Evolutionary conservation across 768 basidiomycete genomes (phyloP), one percentile per base, ranked within the genome.

Genomic region (Suillus alpinus): DNA sequence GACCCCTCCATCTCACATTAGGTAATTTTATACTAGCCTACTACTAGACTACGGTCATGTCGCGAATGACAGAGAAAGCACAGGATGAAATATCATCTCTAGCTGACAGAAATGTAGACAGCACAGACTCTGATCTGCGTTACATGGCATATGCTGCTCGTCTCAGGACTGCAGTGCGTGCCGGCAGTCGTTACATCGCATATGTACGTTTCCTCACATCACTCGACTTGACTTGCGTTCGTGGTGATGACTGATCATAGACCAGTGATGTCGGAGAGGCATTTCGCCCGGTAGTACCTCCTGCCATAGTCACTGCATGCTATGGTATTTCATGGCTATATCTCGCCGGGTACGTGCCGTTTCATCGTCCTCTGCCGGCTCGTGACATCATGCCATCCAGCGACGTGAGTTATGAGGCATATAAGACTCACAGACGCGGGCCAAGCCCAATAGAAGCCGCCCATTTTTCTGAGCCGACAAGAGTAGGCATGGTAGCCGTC

Each of bases 261-360:
- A 91, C 89, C 46, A 90, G 89, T 75, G 91, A 92, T 68, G 77
- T 92, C 29, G 92, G 92, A 50, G 92, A 93, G 74, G 88, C 91
- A 1, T 92, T 93, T 71, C 79, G 92, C 10, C 91, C 91, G 2
- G 83, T 93, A 39, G 87, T 92, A 3, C 83, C 84, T 40, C 87
- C 92, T 1, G 81, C 80, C 71, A 62, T 89, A 16, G 91, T 94
- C 13, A 83, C 83, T 3, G 88, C 88, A 39, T 89, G 88, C 10
- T 94, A 94, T 69, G 91, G 89, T 14, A 74, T 93, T 57, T 91
- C 89, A 0, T 92, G 91, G 91, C 67, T 89, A 52, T 94, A 94
- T 74, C 82, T 94, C 46, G 79, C 80, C 16, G 89, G 88, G 80
- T 81, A 65, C 66, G 76, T 67, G 32, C 10, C n/a, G 36, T 14